Evolutionary conservation across 164 flowering plant genomes (phyloP), one percentile per base, ranked within the genome.

Genomic region (Nelumbo lutea): DNA sequence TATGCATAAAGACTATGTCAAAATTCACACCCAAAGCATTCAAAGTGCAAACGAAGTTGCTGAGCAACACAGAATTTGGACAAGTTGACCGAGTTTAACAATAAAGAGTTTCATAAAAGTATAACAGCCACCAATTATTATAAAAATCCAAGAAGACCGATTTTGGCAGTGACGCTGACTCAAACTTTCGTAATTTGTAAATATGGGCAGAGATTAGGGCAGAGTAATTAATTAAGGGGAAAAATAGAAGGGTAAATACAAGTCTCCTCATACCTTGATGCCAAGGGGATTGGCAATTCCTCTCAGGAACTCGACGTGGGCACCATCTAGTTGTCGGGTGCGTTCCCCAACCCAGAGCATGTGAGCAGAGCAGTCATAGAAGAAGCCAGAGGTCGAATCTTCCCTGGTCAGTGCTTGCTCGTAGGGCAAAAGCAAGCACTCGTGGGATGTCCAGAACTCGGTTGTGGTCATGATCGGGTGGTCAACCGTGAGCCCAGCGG

Each of bases 361-460:
- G 9, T 59, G 61, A 5, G 61, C 61, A 59, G 61, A 59, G 42
- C 61, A 59, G 10, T 59, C 61, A 59, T 59, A 59, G 43, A 6
- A 59, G 9, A 59, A 43, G 42, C 61, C 42, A 6, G 61, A 38
- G 3, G 61, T 59, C 9, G 61, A 59, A 15, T 59, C 61, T 11
- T 59, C 61, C 61, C 61, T 38, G 8, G 61, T 59, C 6, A 59
- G 42, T 5, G 61, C 42, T 15, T 59, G 61, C 43, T 59, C 61
- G 10, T 59, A 59, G 3, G 61, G 61, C 61, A 59, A 7, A 11
- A 38, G 61, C 13, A 59, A 39, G 9, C 61, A 59, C 42, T 59
- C 61, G 8, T 59, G 61, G 10, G 61, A 59, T 38, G 42, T 59
- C 61, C 61, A 59, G 42, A 59, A 59, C 42, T 38, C 61, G 9